phyloP scores from a whole-genome alignment of 441 rosid species.

The Mallotus repandus region DNA sequence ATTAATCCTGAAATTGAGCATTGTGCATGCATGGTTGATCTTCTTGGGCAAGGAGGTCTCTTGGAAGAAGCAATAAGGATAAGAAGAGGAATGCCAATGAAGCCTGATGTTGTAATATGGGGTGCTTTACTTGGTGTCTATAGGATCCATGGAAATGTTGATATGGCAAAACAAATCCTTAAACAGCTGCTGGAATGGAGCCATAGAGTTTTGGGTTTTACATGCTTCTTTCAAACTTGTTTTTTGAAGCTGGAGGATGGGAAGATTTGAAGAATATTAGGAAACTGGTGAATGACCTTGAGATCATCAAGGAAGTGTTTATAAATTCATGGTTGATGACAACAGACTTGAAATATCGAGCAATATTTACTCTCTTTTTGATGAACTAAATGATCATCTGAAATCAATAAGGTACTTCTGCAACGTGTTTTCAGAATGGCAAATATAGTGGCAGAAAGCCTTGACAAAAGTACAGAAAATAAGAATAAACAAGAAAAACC shows the following conservation, averaged over 20 bases:
- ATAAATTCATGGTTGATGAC: conserved; percentile 41
- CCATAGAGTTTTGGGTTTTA: conserved; percentile 55
- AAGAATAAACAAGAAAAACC: neutral
- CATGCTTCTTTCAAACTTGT: conserved; percentile 58
- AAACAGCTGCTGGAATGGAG: conserved; percentile 47
- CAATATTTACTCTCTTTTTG: conserved; percentile 25
- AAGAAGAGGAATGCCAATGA: conserved; percentile 51
- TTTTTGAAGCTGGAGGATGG: conserved; percentile 32
- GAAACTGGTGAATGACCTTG: conserved; percentile 30
- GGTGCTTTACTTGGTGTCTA: conserved; percentile 64
- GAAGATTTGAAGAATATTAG: conserved; percentile 33
- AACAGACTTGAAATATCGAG: conserved; percentile 24
- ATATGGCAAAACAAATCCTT: conserved; percentile 53
- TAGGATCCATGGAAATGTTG: conserved; percentile 50
- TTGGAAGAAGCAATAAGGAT: conserved; percentile 50
- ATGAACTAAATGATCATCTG: conserved; percentile 36
- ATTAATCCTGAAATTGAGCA: conserved; percentile 56
- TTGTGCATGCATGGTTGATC: conserved; percentile 64
- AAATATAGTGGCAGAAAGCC: neutral
- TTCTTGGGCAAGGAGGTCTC: conserved; percentile 53
- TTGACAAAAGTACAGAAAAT: neutral
- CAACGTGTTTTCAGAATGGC: neutral
- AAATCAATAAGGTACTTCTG: conserved; percentile 22
- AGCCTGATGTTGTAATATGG: conserved; percentile 73
- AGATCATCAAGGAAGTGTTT: conserved; percentile 30